Base-by-base conservation (phyloP, 2,329 filamentous ascomycete species). In the Xylariaceae sp. region DNA sequence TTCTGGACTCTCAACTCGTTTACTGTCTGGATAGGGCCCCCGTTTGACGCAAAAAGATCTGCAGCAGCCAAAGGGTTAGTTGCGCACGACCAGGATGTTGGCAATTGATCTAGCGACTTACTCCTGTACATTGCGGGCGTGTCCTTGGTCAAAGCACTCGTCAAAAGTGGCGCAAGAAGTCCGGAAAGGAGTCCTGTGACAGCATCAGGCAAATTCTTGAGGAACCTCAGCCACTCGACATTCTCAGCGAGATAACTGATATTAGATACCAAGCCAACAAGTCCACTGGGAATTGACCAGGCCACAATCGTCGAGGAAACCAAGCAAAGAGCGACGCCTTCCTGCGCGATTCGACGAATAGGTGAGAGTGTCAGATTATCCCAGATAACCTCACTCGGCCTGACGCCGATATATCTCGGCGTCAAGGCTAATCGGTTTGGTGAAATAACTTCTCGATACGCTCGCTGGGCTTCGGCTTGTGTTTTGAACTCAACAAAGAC, bases 401-500 rank as follows among this genome's bases (percentile, higher is more conserved):
- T 82, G 50, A 96, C 78, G 45, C 90, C 91, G 53, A 42, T 55
- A 50, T 62, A 64, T 39, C 66, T 63, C 3, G 67, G 66, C 46
- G 37, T 56, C 7, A 68, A 57, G 27, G 64, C 60, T 29, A 66
- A 48, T 6, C 60, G 34, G 32, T 64, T 60, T 30, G 65, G 60
- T 40, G 64, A 64, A 3, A 55, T 52, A 32, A 66, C 59, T 47
- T 69, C 58, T 71, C 96, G 91, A 71, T 81, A 95, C 29, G 92
- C 91, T 54, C 80, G 77, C 70, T 99, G 92, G 6, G 94, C 94
- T 57, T 89, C 88, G 29, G 85, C 80, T 68, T 95, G 89, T 3
- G 81, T 84, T 60, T 83, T 80, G 67, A 96, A 99, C 67, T 97
- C 91, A 60, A 99, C 88, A 65, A 99, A 97, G n/a, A 94, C 87